Evolutionary conservation across 2,329 filamentous ascomycete species (phyloP).

Genomic region (Chalaropsis ovoidea): DNA sequence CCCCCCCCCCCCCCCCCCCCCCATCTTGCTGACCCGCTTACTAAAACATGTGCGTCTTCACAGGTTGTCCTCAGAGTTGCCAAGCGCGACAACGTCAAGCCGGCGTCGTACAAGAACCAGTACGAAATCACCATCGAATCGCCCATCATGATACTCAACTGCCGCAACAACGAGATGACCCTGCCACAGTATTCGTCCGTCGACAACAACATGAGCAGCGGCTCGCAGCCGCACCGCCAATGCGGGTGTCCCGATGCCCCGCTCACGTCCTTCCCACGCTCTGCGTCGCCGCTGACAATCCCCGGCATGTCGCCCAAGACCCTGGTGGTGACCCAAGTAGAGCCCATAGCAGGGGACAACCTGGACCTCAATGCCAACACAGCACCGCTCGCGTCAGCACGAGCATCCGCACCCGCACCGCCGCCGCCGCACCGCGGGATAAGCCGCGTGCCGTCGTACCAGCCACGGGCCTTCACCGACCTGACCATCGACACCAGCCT

Average conservation of each 20-base stretch:
- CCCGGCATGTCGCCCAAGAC: constrained; percentile 18
- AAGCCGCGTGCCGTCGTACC: constrained; percentile 72
- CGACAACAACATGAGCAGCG: constrained; percentile 44
- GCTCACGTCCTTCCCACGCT: not conserved
- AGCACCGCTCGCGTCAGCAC: not conserved
- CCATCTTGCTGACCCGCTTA: not conserved
- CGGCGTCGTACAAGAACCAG: constrained; percentile 62
- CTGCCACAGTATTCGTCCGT: constrained; percentile 63
- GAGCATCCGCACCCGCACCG: not conserved
- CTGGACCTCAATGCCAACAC: not conserved
- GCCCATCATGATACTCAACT: constrained; percentile 85
- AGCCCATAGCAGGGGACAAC: constrained; percentile 10
- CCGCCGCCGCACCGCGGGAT: constrained; percentile 35
- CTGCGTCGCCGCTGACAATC: not conserved
- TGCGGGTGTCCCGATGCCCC: constrained; percentile 46
- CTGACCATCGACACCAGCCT: constrained; percentile 36
- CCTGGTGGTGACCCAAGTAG: constrained; percentile 3
- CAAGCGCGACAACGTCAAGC: constrained; percentile 67
- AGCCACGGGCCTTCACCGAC: constrained; percentile 70
- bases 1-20: not conserved
- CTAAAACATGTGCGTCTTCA: not conserved
- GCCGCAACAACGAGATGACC: constrained; percentile 82
- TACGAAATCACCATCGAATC: constrained; percentile 97
- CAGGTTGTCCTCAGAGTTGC: constrained; percentile 89
- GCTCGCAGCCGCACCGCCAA: constrained; percentile 38